A percentile compares a stretch with the other conserved stretches of the same genome.
These are phyloP conservation scores for Blastobotrys capitulatus DNA, from an alignment of 1,139 yeast species.

Conservation along the genomic window DNA sequence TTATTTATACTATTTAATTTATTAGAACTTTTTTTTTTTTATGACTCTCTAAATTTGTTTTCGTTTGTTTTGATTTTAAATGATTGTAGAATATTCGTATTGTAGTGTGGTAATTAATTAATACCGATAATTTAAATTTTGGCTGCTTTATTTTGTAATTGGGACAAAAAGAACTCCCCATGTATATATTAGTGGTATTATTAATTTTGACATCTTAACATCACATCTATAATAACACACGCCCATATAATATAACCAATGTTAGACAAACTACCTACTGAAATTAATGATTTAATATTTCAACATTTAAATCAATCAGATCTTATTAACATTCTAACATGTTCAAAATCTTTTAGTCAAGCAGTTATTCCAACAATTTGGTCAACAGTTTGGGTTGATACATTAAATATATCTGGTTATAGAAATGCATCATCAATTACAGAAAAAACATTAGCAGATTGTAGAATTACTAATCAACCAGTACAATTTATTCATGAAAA, in stretches of 20 bases:
- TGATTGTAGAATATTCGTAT: no score
- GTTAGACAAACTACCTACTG: constrained; percentile 8
- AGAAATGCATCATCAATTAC: constrained; percentile 6
- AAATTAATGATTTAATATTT: constrained; percentile 4
- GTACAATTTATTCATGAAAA: constrained; percentile 9
- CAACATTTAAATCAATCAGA: constrained; percentile 7
- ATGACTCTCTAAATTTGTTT: no score
- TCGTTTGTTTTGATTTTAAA: no score
- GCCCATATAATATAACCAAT: not conserved
- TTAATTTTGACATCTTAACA: no score
- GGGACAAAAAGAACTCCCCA: no score
- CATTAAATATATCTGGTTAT: constrained; percentile 7
- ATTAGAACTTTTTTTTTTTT: no score
- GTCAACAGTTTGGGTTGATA: constrained; percentile 11
- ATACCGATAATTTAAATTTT: no score
- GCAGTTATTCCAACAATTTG: constrained; percentile 10
- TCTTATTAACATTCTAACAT: not conserved
- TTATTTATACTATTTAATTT: no score
- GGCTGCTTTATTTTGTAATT: no score
- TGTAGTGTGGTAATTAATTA: no score
- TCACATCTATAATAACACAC: no score
- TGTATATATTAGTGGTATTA: no score
- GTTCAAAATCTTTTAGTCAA: not conserved
- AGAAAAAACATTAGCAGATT: constrained; percentile 6
- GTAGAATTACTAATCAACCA: not conserved